Evolutionary conservation across 2,329 filamentous ascomycete species (phyloP), one percentile per base, ranked within the genome.

Genomic region (Verticillium dahliae): DNA sequence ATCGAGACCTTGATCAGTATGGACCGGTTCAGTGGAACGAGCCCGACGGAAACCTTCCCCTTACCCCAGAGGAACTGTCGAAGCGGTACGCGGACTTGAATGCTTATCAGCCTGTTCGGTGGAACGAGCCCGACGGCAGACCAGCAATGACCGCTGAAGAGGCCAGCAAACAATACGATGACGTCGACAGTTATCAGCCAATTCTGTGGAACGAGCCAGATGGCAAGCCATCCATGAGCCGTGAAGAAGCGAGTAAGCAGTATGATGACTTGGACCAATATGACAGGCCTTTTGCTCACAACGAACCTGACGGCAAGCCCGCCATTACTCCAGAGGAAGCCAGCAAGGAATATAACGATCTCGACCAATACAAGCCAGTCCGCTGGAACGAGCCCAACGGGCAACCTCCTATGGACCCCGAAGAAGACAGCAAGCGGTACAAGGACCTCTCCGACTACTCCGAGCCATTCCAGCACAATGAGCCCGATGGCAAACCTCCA

Each of bases 61-160:
- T 41, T 14, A 72, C 72, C 1, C 61, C 69, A 1, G 74, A 76
- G 60, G 75, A 77, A 62, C 63, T 67, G 35, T 74, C 74, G 13
- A 76, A 76, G 59, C 54, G 68, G 4, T 76, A 79, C 55, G 68
- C 73, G 6, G 79, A 81, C 63, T 67, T 81, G 56, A 69, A 73
- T 34, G 70, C 70, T 18, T 81, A 81, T 57, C 68, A 70, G 55
- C 65, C 69, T 9, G 55, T 66, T n/a, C 57, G 59, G 14, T 67
- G 62, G 35, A 63, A 67, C 9, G 68, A 69, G 14, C 66, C 67
- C 2, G 63, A 69, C 22, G 66, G 68, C 1, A 61, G 64, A 27
- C 67, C 68, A 13, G 61, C 64, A 6, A 60, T 60, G 15, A 34
- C 37, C 13, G 60, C 57, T 1, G 62, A 64, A 15, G 59, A 59